Base-by-base conservation (phyloP, 345 rosid species). In the Excoecaria cochinchinensis region DNA sequence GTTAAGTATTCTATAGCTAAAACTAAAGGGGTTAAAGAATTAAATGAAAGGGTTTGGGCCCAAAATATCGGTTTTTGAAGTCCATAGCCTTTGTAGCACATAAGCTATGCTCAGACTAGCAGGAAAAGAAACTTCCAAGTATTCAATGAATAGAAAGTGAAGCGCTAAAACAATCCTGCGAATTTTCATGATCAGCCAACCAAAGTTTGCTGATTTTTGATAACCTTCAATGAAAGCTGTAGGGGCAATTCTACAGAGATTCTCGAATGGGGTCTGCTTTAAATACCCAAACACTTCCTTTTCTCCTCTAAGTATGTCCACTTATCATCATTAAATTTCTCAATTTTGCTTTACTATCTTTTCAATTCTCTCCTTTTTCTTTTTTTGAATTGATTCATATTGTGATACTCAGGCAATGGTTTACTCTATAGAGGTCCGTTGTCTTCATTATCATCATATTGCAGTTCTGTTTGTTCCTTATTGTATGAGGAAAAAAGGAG, bases 401-500 rank as follows among this genome's bases (percentile, higher is more conserved):
- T 50, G 53, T 48, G 40, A 42, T 16, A 19, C 75, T 76, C 81
- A 76, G 80, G 84, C 53, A 67, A 59, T 66, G 79, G 58, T 63
- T 79, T 85, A 25, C 77, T 74, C 13, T 70, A 75, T 40, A 78
- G 82, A 39, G 56, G 70, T 36, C 36, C 76, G 22, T 58, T 78
- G 21, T 88, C 87, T 0, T 89, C 90, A 24, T 65, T 77, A 8
- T 86, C 89, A 39, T 83, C 82, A 24, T 74, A 67, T 70, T 75
- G 19, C 50, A 42, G 2, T 50, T 69, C 81, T 58, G 81, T 68
- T 44, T 57, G 52, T 56, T 75, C 64, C 12, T 24, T 56, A 22
- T 63, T 74, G 15, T 61, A 56, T 65, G 68, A 78, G 56, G 84
- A 69, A 22, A 77, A 58, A 50, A 62, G 52, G n/a, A 55, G 47